Conservation (phyloP, 805 yeast genomes). For the Wickerhamomyces pijperi region DNA sequence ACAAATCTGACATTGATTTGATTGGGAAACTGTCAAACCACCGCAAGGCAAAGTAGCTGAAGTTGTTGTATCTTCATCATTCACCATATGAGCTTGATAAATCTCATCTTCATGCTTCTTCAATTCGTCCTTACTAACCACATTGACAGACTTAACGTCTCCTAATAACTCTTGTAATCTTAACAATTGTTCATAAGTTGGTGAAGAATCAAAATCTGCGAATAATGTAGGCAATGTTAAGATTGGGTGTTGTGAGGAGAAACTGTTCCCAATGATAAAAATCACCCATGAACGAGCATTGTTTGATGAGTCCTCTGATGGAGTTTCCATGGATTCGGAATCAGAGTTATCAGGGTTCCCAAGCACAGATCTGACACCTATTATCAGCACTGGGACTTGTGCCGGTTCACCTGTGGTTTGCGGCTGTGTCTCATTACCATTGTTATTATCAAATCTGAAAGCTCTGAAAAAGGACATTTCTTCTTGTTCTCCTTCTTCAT, state of each 20-base stretch:
- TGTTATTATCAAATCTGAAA: slow-evolving; percentile 26
- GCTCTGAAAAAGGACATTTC: slow-evolving; percentile 30
- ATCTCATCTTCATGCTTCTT: slow-evolving; percentile 26
- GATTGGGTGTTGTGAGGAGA: slow-evolving; percentile 36
- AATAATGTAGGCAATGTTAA: slow-evolving; percentile 34
- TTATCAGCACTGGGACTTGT: slow-evolving; percentile 34
- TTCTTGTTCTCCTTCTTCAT: too few relatives aligned
- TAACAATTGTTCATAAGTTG: slow-evolving; percentile 38
- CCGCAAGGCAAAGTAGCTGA: background rate
- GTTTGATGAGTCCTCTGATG: background rate
- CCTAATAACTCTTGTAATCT: slow-evolving; percentile 37
- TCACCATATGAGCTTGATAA: slow-evolving; percentile 10
- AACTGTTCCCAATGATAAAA: slow-evolving; percentile 48
- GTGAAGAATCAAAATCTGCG: slow-evolving; percentile 36
- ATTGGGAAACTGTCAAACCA: background rate
- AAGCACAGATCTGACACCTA: slow-evolving; percentile 34
- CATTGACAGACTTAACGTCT: slow-evolving; percentile 31
- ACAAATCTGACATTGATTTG: slow-evolving; percentile 36
- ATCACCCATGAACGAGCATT: slow-evolving; percentile 45
- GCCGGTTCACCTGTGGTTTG: background rate
- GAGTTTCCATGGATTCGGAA: slow-evolving; percentile 2
- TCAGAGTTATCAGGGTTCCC: slow-evolving; percentile 9
- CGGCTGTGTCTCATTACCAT: background rate
- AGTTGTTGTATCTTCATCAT: too few relatives aligned
- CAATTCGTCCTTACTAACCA: slow-evolving; percentile 30